Percentiles rank a stretch among this genome's conserved stretches.
Conservation (phyloP, 768 basidiomycete genomes). For the Naganishia antarctica region DNA sequence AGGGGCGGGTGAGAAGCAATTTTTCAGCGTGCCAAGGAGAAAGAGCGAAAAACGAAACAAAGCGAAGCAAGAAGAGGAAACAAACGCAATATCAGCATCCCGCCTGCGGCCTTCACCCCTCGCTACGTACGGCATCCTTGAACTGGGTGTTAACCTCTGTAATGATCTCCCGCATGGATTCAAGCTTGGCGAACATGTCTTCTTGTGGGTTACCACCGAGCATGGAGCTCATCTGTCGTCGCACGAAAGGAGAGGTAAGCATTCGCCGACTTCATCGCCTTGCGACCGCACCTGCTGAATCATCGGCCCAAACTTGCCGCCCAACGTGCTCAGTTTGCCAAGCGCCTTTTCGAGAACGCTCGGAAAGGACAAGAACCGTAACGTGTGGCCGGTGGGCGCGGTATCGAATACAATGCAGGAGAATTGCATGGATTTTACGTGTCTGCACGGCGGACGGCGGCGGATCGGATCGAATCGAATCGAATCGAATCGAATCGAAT, state of each 20-base stretch:
- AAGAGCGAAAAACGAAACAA: too few species aligned
- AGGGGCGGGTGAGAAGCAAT: neutral
- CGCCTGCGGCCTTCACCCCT: too few species aligned
- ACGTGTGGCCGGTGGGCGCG: constrained; percentile 95
- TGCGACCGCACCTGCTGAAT: constrained; percentile 71
- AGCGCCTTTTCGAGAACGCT: constrained; percentile 95
- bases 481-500: too few species aligned
- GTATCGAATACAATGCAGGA: constrained; percentile 99
- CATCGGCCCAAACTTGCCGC: constrained; percentile 95
- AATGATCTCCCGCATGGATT: constrained; percentile 92
- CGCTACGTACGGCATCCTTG: constrained; percentile 82
- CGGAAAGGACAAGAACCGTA: constrained; percentile 98
- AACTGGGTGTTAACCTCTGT: constrained; percentile 99
- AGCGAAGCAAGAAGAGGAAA: too few species aligned
- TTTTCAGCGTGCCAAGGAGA: too few species aligned
- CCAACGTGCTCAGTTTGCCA: constrained; percentile 87
- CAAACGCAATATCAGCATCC: too few species aligned
- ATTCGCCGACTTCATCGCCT: too few species aligned
- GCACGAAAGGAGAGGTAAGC: too few species aligned
- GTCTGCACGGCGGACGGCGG: constrained; percentile 57
- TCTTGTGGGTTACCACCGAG: constrained; percentile 91
- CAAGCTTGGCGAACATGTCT: constrained; percentile 98
- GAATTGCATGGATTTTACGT: constrained; percentile 99
- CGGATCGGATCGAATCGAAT: too few species aligned
- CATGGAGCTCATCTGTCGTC: constrained; percentile 96